Evolutionary conservation across 2,329 filamentous ascomycete genomes (phyloP), one percentile per base, ranked within the genome.

Genomic region (Arthrobotrys iridis): DNA sequence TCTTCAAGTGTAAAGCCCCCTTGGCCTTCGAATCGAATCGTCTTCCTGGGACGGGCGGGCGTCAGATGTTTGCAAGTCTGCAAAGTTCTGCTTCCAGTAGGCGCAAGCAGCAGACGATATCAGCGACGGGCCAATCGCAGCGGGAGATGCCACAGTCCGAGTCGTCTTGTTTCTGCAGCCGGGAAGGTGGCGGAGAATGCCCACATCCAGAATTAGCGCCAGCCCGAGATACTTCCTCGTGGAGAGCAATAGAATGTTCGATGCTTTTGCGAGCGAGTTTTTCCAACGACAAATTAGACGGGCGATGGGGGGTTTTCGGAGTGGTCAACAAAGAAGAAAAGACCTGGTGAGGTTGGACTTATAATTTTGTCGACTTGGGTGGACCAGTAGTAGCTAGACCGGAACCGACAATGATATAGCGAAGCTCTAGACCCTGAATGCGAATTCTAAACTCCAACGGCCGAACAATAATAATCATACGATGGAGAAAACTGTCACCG

Each of bases 11-110:
- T 22, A n/a, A 28, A 15, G 55, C 43, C 37, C n/a, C 22, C 55
- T 55, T 55, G 37, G 35, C 35, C 24, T 59, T 59, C 55, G 33
- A 41, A 41, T 59, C 55, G 55, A 59, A 59, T 59, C 40, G 35
- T 67, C 63, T 71, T 71, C 68, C 68, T 66, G 41, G 45, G 60
- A 66, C 41, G 50, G 52, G 41, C 57, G 70, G 70, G 62, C 70
- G 68, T 73, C 63, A 60, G 62, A 45, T 52, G 62, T 62, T 46
- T 59, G 52, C 52, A 40, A 55, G 24, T 45, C 70, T 67, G 70
- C 70, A 58, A 30, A 40, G 41, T 65, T 62, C 62, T 74, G 45
- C 70, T 74, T 74, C 70, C 62, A 74, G 70, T 67, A 74, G 60
- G 63, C 62, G 62, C 55, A 74, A 65, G 59, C 68, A 73, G 43